Conservation (phyloP, 2,329 filamentous ascomycete genomes). For the Pseudofabraea citricarpa region DNA sequence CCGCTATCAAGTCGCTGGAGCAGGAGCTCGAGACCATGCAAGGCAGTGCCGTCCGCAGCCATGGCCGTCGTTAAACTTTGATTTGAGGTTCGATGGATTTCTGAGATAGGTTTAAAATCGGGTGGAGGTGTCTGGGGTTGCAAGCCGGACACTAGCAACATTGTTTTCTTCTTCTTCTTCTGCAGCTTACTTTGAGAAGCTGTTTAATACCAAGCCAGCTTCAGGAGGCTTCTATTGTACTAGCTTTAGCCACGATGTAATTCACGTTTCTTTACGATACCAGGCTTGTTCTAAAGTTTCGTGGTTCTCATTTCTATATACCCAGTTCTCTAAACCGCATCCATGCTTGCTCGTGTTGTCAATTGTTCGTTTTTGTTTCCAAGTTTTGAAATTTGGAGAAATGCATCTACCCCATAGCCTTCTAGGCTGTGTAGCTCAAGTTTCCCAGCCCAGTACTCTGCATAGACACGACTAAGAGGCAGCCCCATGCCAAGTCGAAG, state of each 20-base stretch:
- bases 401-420: conserved; percentile 93
- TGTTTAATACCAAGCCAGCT: conserved; percentile 20
- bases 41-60: conserved; percentile 82
- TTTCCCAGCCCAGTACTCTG: conserved; percentile 95
- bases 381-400: conserved; percentile 91
- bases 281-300: not conserved
- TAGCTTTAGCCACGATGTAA: conserved; percentile 31
- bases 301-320: not conserved
- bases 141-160: conserved; percentile 21
- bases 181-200: conserved; percentile 8
- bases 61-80: conserved; percentile 74
- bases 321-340: conserved; percentile 48
- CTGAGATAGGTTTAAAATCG: conserved; percentile 1
- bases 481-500: conserved; percentile 87
- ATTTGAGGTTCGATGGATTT: conserved; percentile 4
- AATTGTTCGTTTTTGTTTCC: conserved; percentile 98
- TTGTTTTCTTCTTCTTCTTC: conserved; percentile 21
- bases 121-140: conserved; percentile 18
- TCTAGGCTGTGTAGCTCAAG: conserved; percentile 88
- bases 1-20: conserved; percentile 87
- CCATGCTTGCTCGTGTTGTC: conserved; percentile 70
- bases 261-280: conserved; percentile 23
- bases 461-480: conserved; percentile 89
- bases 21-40: conserved; percentile 91
- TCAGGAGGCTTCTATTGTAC: conserved; percentile 18